phyloP scores from a whole-genome alignment of 306 rosid genomes.

The Potentilla sterilis region DNA sequence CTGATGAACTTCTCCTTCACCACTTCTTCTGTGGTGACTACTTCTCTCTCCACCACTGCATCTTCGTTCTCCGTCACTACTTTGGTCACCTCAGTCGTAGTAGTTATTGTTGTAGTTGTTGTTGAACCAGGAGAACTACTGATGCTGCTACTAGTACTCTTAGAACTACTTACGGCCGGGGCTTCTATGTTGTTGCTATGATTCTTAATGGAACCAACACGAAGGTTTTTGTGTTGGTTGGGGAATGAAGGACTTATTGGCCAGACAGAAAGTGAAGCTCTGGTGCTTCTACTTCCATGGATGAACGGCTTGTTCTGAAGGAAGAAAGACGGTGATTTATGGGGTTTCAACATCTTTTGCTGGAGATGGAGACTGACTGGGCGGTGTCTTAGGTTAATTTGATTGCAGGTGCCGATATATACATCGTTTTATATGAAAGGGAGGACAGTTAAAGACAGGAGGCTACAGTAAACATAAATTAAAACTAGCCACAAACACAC shows the following conservation, averaged over 20 bases:
- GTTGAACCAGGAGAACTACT: not conserved
- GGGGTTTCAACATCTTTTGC: constrained; percentile 33
- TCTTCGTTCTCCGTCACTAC: not conserved
- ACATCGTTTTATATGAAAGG: not conserved
- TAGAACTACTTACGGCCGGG: not conserved
- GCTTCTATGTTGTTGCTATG: constrained; percentile 23
- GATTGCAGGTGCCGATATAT: not conserved
- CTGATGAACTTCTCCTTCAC: constrained; percentile 10
- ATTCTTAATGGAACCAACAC: not conserved
- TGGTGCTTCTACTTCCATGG: constrained; percentile 21
- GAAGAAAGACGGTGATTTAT: constrained; percentile 2
- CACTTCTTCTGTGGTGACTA: constrained; percentile 2
- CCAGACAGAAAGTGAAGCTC: constrained; percentile 17
- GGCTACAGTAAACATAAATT: no score
- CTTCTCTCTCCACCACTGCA: not conserved
- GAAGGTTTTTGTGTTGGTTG: constrained; percentile 2
- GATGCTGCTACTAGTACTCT: no score
- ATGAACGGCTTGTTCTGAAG: constrained; percentile 29
- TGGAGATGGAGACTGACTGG: not conserved
- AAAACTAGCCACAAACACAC: no score
- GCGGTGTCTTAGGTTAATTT: not conserved
- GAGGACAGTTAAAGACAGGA: not conserved
- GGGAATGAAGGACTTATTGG: constrained; percentile 21
- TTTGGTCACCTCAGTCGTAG: constrained; percentile 4
- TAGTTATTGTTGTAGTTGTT: not conserved